Conservation (phyloP, 257 asterid genomes). For the Cynanchum wilfordii region DNA sequence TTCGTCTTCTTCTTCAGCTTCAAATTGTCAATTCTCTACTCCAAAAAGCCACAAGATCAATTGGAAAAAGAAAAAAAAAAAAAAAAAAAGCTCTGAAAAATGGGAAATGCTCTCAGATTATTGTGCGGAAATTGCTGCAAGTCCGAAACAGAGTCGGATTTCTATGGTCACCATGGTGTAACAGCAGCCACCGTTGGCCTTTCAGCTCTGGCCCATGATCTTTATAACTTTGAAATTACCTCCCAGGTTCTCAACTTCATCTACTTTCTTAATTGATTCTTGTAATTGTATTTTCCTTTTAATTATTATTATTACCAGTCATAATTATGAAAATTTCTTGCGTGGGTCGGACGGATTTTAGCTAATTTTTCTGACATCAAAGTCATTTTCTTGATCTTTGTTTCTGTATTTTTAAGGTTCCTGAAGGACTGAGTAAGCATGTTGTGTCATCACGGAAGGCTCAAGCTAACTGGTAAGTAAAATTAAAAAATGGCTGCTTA, state of each 20-base stretch:
- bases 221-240: slow-evolving; percentile 74
- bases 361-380: neutral
- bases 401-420: slow-evolving; percentile 48
- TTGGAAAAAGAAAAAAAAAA: no score
- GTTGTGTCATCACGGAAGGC: slow-evolving; percentile 85
- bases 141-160: slow-evolving; percentile 49
- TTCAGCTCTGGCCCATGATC: slow-evolving; percentile 79
- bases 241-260: slow-evolving; percentile 32
- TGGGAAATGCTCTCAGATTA: slow-evolving; percentile 80
- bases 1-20: neutral
- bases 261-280: neutral
- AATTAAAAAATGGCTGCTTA: neutral
- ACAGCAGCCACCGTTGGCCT: slow-evolving; percentile 48
- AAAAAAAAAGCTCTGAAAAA: slow-evolving; percentile 13
- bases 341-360: neutral
- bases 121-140: slow-evolving; percentile 46
- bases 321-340: neutral
- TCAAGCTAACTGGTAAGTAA: slow-evolving; percentile 85
- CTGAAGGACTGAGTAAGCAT: slow-evolving; percentile 64
- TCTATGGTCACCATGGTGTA: slow-evolving; percentile 57
- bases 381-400: neutral
- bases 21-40: neutral
- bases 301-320: neutral
- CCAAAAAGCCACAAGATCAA: neutral
- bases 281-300: neutral